Base-by-base conservation (phyloP, 2,329 filamentous ascomycete genomes). In the Curvularia spicifera region DNA sequence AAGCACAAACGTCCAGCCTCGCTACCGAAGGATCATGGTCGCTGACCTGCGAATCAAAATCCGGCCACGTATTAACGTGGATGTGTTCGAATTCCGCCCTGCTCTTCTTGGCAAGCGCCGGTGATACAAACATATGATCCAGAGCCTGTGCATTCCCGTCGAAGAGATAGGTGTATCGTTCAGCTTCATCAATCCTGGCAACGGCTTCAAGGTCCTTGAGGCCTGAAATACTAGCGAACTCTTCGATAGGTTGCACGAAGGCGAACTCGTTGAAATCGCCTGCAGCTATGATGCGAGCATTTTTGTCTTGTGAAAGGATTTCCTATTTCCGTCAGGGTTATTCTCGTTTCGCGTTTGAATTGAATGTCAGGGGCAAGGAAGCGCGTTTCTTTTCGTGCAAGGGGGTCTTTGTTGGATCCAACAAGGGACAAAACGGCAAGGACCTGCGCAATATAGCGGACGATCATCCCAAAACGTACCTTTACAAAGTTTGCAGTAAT, bases 231-330 rank as follows among this genome's bases (percentile, higher is more conserved):
- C 74, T 61, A 1, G 78, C 69, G 62, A 91, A 89, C 1, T 77
- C 77, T 59, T 80, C 72, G 48, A 91, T 73, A 1, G 89, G 88
- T 71, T 81, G 68, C 9, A 87, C 87, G 60, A 87, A 87, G 5
- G 83, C 72, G 71, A 89, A 91, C 73, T 91, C 89, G 79, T 91
- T 91, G 72, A 88, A 91, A 76, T 91, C 89, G 26, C 89, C 89
- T 0, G 85, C 83, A 2, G 81, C 77, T 58, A 91, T 82, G 63
- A 91, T 73, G 24, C 79, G 79, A 0, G 89, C 88, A 15, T 82
- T 75, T 10, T 78, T 71, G 73, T 90, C 84, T 40, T 81, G 68
- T 7, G 78, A 72, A 20, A 90, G 81, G 64, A 91, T 86, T 26
- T 64, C 57, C 71, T 73, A 59, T 45, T 15, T 31, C 12, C 22